phyloP scores from a whole-genome alignment of 495 filamentous ascomycete species.

The Penicillium cataractarum region DNA sequence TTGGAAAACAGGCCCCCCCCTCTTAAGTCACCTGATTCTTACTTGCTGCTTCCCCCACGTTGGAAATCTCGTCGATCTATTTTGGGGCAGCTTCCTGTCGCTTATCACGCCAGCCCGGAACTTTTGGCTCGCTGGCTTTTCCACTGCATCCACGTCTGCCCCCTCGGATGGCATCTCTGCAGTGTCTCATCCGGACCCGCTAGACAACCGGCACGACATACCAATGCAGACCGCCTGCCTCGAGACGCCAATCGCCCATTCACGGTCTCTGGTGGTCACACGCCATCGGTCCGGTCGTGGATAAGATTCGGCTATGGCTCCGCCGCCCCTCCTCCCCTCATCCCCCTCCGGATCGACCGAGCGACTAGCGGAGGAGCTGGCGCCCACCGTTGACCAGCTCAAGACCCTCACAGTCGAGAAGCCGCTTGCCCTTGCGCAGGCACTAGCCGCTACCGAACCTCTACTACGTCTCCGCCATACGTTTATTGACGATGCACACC shows the following conservation, averaged over 20 bases:
- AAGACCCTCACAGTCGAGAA: conserved; percentile 31
- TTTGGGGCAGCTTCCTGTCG: conserved; percentile 11
- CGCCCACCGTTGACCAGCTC: conserved; percentile 60
- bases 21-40: conserved; percentile 31
- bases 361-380: conserved; percentile 62
- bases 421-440: conserved; percentile 30
- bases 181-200: conserved; percentile 26
- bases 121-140: too few species aligned
- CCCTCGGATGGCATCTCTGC: conserved; percentile 12
- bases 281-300: conserved; percentile 43
- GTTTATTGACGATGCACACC: conserved; percentile 54
- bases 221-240: conserved; percentile 49
- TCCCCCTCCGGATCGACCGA: conserved; percentile 64
- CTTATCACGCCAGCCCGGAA: conserved; percentile 6
- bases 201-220: conserved; percentile 27
- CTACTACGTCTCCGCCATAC: conserved; percentile 57
- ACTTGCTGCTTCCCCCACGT: background rate
- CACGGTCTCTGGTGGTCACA: conserved; percentile 47
- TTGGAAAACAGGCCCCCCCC: background rate
- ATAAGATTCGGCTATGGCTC: conserved; percentile 46
- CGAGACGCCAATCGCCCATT: conserved; percentile 37
- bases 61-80: conserved; percentile 11
- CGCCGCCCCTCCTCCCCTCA: conserved; percentile 55
- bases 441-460: conserved; percentile 42
- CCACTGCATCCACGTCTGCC: background rate